Evolutionary conservation across 441 rosid species (phyloP), one percentile per base, ranked within the genome.

Genomic region (Biscutella auriculata): DNA sequence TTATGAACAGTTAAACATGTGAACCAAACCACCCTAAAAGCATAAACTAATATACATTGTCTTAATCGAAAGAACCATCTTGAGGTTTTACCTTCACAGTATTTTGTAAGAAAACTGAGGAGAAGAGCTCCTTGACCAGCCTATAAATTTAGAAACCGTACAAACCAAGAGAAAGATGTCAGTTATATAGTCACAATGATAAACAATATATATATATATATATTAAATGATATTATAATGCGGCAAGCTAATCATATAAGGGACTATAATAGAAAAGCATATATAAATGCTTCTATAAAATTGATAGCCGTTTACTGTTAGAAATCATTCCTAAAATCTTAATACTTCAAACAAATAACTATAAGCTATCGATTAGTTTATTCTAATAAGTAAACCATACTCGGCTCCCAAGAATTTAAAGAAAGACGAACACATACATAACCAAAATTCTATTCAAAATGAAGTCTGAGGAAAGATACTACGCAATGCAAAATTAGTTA

Each of bases 41-140:
- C 42, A 61, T 65, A 13, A 26, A 35, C 41, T 33, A 39, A 53
- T 17, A 16, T 17, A 14, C 41, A 43, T 3, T 4, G 43, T 49
- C 28, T 44, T 42, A 35, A 59, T 34, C 52, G 21, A 52, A 36
- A 45, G 14, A 23, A 26, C 25, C 30, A 42, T 19, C 41, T 54
- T 63, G 7, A 48, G 6, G 55, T 34, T 13, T 69, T 79, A 88
- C 97, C 99, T 65, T 88, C 99, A 50, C 81, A 81, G 68, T 87
- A 94, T 76, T 85, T 90, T 7, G 99, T 83, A 56, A 90, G 89
- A 74, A 94, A 84, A 65, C 85, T 90, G 69, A 94, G 76, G 26
- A 94, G 82, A 71, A 94, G 82, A 67, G 99, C 96, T 47, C 99
- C 97, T 69, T 90, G 96, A 35, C 94, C 97, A 72, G 96, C 95